phyloP scores from a whole-genome alignment of 129 eudicot species.

The Escallonia herrerae region DNA sequence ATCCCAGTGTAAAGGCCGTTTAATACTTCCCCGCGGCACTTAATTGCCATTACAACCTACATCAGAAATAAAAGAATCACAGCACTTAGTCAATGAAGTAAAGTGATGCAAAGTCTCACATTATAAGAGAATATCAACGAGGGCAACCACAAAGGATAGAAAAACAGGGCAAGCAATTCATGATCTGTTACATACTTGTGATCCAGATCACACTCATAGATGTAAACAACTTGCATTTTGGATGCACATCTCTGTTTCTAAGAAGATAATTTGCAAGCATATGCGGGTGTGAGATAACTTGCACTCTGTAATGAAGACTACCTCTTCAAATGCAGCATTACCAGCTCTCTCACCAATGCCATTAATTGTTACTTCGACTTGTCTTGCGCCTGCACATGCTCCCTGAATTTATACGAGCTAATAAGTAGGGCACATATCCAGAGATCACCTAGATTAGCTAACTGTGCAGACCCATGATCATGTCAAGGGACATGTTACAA shows the following conservation, averaged over 20 bases:
- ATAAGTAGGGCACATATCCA: too few relatives aligned
- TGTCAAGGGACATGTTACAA: too few relatives aligned
- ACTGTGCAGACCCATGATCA: too few relatives aligned
- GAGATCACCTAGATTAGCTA: too few relatives aligned
- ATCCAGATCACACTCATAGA: background rate
- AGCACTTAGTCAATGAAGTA: background rate
- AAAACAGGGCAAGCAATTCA: background rate
- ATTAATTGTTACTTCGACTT: conserved; percentile 86
- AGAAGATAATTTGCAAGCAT: too few relatives aligned
- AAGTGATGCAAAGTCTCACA: background rate
- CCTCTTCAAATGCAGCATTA: conserved; percentile 96
- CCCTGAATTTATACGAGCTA: conserved; percentile 62
- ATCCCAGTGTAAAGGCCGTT: conserved; percentile 85
- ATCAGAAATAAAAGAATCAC: conserved; percentile 5
- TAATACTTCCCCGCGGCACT: conserved; percentile 69
- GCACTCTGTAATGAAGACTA: too few relatives aligned
- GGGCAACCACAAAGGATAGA: background rate
- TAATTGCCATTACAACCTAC: conserved; percentile 91
- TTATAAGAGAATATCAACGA: background rate
- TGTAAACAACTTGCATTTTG: background rate
- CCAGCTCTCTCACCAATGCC: conserved; percentile 99
- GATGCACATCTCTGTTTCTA: too few relatives aligned
- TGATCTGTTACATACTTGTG: too few relatives aligned
- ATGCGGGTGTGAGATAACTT: too few relatives aligned
- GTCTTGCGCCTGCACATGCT: conserved; percentile 86